A percentile compares a stretch with the other conserved stretches of the same genome.
Evolutionary conservation across 2,329 filamentous ascomycete species (phyloP).

Genomic region (Orbilia oligospora): DNA sequence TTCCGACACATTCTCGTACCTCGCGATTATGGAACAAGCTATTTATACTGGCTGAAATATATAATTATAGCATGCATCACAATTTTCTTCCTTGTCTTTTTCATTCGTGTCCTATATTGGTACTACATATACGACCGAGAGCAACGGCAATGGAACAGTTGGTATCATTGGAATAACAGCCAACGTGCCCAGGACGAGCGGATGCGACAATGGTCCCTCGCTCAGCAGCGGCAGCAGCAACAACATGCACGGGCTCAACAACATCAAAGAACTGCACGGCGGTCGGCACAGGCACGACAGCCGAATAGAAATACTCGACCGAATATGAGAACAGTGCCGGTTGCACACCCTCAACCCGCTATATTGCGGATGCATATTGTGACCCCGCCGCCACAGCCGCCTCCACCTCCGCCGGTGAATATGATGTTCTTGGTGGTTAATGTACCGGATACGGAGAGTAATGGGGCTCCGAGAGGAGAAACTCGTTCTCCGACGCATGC

Average conservation of each 20-base stretch:
- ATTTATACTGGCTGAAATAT: constrained; percentile 5
- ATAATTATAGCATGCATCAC: background rate
- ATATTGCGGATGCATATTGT: constrained; percentile 42
- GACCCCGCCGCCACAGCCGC: constrained; percentile 9
- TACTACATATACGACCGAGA: constrained; percentile 5
- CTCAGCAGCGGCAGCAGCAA: constrained; percentile 5
- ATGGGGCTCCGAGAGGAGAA: constrained; percentile 3
- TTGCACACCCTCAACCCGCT: constrained; percentile 24
- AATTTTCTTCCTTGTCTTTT: background rate
- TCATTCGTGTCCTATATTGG: constrained; percentile 26
- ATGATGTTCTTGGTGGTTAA: constrained; percentile 42
- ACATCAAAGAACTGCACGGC: constrained; percentile 7
- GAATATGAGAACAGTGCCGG: constrained; percentile 14
- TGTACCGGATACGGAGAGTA: constrained; percentile 24
- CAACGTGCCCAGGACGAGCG: constrained; percentile 1
- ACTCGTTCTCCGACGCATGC: constrained; percentile 10
- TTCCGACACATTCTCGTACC: background rate
- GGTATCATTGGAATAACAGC: constrained; percentile 9
- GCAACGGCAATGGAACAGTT: background rate
- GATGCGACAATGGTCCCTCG: constrained; percentile 1
- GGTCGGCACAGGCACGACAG: background rate
- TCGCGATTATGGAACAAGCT: background rate
- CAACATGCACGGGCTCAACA: constrained; percentile 1
- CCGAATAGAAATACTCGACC: constrained; percentile 22
- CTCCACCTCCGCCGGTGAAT: constrained; percentile 36